These are phyloP conservation scores for Candida multigemmis DNA, from an alignment of 805 yeast genomes.

Conservation along the genomic window DNA sequence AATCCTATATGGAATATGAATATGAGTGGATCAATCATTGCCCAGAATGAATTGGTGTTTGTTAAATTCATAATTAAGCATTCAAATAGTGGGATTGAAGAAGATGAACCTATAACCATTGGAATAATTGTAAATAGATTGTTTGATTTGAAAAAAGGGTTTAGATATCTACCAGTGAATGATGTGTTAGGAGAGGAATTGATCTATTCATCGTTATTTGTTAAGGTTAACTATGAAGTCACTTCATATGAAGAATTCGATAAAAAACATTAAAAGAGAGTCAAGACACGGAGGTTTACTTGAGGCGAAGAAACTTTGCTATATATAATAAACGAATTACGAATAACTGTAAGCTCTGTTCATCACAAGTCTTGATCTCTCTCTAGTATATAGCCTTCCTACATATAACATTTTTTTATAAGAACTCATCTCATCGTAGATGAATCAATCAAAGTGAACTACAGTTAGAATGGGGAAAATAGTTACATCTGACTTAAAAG, in stretches of 20 bases:
- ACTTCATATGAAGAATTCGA: too few species aligned
- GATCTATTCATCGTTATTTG: conserved; percentile 42
- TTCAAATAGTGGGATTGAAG: conserved; percentile 10
- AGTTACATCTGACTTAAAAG: conserved; percentile 38
- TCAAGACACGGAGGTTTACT: too few species aligned
- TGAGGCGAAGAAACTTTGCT: too few species aligned
- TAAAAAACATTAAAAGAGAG: too few species aligned
- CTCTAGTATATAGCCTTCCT: too few species aligned
- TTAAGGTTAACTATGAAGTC: conserved; percentile 20
- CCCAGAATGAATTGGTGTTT: conserved; percentile 42
- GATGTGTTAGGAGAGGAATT: conserved; percentile 76
- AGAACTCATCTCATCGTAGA: too few species aligned
- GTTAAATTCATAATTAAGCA: conserved; percentile 44
- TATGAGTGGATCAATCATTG: conserved; percentile 33
- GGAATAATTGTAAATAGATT: conserved; percentile 60
- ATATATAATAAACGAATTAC: too few species aligned
- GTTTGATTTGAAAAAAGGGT: conserved; percentile 64
- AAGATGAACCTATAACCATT: conserved; percentile 17
- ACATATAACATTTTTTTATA: too few species aligned
- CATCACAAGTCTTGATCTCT: too few species aligned
- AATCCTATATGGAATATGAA: conserved; percentile 74
- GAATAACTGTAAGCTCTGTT: too few species aligned
- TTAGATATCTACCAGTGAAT: conserved; percentile 69
- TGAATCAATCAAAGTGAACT: too few species aligned
- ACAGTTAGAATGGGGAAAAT: conserved; percentile 70